Evolutionary conservation across 306 rosid species (phyloP), one percentile per base, ranked within the genome.

Genomic region (Styphnolobium japonicum): DNA sequence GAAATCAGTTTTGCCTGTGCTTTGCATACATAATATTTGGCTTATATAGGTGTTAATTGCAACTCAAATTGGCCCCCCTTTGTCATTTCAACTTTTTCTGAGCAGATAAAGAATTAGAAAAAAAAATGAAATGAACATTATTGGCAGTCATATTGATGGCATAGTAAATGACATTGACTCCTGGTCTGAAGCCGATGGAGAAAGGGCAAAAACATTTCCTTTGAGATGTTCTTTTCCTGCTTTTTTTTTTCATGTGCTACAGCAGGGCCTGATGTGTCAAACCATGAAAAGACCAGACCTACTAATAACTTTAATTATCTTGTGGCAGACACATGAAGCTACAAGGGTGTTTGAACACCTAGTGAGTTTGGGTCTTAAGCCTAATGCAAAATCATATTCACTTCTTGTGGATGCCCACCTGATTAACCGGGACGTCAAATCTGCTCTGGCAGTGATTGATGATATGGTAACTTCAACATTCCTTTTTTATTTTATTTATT

Each of bases 401-500:
- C 80, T 96, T 69, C 96, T 93, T 36, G 90, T 91, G 60, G 94
- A 96, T 69, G 91, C 98, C 66, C 99, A 93, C 86, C 86, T 96
- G 69, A 83, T 90, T 75, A 96, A 93, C 83, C 84, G 94, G 14
- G 94, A 93, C 84, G 91, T 81, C 48, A 96, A 89, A 87, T 85
- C 94, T 62, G 91, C 98, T 27, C 69, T 96, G 21, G 37, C 86
- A 16, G 84, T 73, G 37, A 75, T 96, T 56, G 88, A 87, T 60
- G 87, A 90, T 65, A 91, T 96, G 99, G 99, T 96, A 90, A 69
- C 65, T 75, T 40, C 42, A 10, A 25, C 39, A 4, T 75, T 61
- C 14, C 10, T 31, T 67, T 64, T 39, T n/a, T n/a, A n/a, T n/a
- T n/a, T n/a, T n/a, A n/a, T n/a, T n/a, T n/a, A n/a, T n/a, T n/a